A percentile compares a stretch with the other conserved stretches of the same genome.
phyloP scores from a whole-genome alignment of 768 basidiomycete species.

The Sistotremastrum suecicum region DNA sequence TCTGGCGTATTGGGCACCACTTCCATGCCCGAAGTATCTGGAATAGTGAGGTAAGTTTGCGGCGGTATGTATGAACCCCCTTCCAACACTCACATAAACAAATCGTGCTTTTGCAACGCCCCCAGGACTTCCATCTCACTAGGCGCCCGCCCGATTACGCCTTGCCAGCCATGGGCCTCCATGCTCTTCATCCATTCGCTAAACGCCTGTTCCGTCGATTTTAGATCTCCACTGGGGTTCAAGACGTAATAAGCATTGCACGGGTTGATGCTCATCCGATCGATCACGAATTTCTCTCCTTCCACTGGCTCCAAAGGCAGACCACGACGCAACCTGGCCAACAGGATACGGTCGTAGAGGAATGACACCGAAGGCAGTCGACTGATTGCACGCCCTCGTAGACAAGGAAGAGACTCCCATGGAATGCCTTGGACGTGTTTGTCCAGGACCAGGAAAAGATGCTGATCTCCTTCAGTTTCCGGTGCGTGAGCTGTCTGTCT shows the following conservation, averaged over 20 bases:
- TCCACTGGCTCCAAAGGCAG: constrained; percentile 8
- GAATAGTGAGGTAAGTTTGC: neutral
- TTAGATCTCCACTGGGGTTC: constrained; percentile 87
- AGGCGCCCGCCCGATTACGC: constrained; percentile 59
- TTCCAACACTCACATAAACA: constrained; percentile 65
- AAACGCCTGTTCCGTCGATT: constrained; percentile 72
- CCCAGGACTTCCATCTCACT: constrained; percentile 74
- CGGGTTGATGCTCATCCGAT: constrained; percentile 46
- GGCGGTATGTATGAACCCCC: neutral
- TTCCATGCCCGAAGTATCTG: constrained; percentile 96
- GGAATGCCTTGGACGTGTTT: constrained; percentile 80
- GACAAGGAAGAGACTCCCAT: constrained; percentile 87
- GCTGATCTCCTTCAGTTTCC: constrained; percentile 35
- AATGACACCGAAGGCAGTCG: constrained; percentile 88
- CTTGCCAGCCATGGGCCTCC: constrained; percentile 68
- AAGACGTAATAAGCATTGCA: constrained; percentile 68
- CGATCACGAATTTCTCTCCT: constrained; percentile 14
- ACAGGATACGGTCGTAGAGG: constrained; percentile 65
- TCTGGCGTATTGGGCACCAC: constrained; percentile 86
- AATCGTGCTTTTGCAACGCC: constrained; percentile 58
- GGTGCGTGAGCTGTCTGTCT: constrained; percentile 20
- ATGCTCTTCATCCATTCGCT: constrained; percentile 63
- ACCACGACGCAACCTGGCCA: constrained; percentile 34
- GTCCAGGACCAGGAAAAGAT: constrained; percentile 82
- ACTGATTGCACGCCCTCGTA: constrained; percentile 76